phyloP scores from a whole-genome alignment of 202 grass and related monocot genomes.

The Carex arenaria region DNA sequence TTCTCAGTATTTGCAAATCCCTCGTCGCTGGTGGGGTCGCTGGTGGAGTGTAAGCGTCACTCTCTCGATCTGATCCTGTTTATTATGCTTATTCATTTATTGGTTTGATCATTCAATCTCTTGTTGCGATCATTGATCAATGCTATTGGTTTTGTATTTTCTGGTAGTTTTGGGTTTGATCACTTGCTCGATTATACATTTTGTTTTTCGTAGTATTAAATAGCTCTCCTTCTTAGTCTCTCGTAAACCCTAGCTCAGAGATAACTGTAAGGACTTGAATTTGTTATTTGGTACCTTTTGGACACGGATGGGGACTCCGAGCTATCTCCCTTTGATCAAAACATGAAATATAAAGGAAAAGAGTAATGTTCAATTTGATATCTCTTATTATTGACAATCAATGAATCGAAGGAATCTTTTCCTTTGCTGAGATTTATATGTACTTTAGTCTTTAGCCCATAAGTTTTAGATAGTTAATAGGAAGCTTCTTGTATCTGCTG shows the following conservation, averaged over 20 bases:
- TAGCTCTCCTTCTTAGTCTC: neutral
- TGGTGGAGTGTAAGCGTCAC: conserved; percentile 74
- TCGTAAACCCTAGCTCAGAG: conserved; percentile 7
- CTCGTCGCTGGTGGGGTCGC: conserved; percentile 93
- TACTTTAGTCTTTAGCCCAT: neutral
- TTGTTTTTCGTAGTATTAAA: neutral
- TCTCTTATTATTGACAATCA: neutral
- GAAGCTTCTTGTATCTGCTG: neutral
- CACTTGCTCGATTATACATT: neutral
- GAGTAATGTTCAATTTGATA: neutral
- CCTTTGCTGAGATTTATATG: neutral
- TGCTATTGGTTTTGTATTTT: neutral
- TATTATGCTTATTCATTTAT: neutral
- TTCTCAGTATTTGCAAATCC: conserved; percentile 82
- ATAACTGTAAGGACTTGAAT: neutral
- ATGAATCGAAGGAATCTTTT: neutral
- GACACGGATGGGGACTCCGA: neutral
- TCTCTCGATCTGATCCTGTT: neutral
- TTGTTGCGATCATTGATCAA: neutral
- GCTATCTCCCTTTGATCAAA: neutral
- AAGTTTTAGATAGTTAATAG: neutral
- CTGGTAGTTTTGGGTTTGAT: neutral
- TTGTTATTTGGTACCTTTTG: neutral
- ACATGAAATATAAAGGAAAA: neutral
- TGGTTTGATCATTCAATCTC: conserved; percentile 6